A percentile compares a stretch with the other conserved stretches of the same genome.
phyloP scores from a whole-genome alignment of 371 early-diverging fungal genomes.

The Gilbertella persicaria region DNA sequence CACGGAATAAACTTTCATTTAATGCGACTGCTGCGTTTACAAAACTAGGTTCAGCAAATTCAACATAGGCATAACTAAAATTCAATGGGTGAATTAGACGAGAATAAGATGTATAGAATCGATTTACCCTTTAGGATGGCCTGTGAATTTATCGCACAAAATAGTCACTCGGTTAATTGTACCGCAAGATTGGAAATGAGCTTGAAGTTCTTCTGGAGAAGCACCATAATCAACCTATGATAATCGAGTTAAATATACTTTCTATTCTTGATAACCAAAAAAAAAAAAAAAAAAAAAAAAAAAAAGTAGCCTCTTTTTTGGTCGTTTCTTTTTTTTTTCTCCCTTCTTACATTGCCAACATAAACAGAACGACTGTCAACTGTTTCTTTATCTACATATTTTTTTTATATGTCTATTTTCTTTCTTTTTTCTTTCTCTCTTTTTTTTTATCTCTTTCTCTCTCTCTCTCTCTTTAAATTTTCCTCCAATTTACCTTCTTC shows the following conservation, averaged over 20 bases:
- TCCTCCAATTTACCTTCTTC: constrained; percentile 53
- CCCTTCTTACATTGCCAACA: constrained; percentile 83
- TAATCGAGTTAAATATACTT: too few relatives aligned
- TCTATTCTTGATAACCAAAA: too few relatives aligned
- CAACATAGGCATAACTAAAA: constrained; percentile 91
- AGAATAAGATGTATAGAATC: too few relatives aligned
- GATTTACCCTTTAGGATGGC: constrained; percentile 91
- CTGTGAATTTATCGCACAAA: constrained; percentile 91
- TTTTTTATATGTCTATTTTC: constrained; percentile 3
- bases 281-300: background rate
- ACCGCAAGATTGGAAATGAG: constrained; percentile 96
- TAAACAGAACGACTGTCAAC: constrained; percentile 93
- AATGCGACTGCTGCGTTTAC: constrained; percentile 89
- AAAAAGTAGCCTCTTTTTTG: background rate
- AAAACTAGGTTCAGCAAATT: constrained; percentile 87
- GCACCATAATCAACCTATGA: constrained; percentile 93
- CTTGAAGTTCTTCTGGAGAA: constrained; percentile 96
- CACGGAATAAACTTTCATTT: constrained; percentile 89
- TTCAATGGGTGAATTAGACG: too few relatives aligned
- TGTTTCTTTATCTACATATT: constrained; percentile 70
- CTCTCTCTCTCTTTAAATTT: background rate
- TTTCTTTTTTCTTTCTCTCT: constrained; percentile 3
- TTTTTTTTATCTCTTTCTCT: constrained; percentile 11
- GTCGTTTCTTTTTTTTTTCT: background rate
- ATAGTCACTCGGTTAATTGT: constrained; percentile 96